phyloP scores from a whole-genome alignment of 106 monocot species.

The Iris macrosiphon region DNA sequence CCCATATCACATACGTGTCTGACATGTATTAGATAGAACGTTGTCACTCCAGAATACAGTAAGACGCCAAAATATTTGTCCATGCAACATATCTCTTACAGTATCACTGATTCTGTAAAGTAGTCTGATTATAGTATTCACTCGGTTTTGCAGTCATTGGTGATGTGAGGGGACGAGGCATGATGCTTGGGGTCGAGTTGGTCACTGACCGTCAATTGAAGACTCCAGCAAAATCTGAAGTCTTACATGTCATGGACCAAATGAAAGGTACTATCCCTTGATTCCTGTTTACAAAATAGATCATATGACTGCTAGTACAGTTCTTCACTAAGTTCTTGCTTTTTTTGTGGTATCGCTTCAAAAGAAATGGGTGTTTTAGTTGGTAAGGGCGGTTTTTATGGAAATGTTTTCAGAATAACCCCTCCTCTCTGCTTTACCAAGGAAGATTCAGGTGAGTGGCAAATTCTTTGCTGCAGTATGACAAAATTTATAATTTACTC shows the following conservation, averaged over 20 bases:
- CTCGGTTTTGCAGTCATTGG: conserved; percentile 85
- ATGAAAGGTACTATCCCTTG: conserved; percentile 62
- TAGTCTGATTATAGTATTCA: too few relatives aligned
- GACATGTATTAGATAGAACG: too few relatives aligned
- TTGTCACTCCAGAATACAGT: too few relatives aligned
- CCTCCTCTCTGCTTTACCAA: conserved; percentile 81
- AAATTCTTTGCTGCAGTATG: neutral
- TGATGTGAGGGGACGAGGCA: conserved; percentile 85
- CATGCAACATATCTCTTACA: too few relatives aligned
- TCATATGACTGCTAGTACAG: too few relatives aligned
- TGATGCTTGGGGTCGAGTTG: conserved; percentile 92
- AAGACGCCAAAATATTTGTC: too few relatives aligned
- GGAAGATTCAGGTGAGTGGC: conserved; percentile 53
- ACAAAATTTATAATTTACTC: neutral
- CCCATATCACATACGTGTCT: too few relatives aligned
- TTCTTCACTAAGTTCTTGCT: too few relatives aligned
- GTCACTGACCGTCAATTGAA: conserved; percentile 61
- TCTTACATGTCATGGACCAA: conserved; percentile 53
- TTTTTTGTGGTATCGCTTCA: too few relatives aligned
- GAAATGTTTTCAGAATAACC: conserved; percentile 81
- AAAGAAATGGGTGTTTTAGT: conserved; percentile 77
- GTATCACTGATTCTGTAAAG: too few relatives aligned
- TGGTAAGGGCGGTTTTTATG: conserved; percentile 72
- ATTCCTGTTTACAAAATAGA: too few relatives aligned
- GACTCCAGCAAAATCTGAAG: conserved; percentile 80